Evolutionary conservation across 192 early-diverging fungal species (phyloP), one percentile per base, ranked within the genome.

Genomic region (Gaertneriomyces sp.): DNA sequence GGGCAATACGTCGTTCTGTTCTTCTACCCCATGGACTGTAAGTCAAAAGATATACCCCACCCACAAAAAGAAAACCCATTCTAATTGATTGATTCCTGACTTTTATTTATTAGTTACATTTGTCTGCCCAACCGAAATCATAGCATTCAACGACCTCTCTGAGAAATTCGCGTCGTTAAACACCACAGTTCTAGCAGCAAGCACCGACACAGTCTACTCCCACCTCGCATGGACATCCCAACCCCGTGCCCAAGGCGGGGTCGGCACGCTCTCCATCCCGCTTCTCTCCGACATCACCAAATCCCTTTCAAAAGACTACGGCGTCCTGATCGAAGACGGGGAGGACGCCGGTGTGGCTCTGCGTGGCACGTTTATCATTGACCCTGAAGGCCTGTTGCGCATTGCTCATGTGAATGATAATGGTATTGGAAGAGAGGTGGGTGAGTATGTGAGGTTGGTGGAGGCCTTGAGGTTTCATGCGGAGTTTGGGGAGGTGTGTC

Each of bases 391-490:
- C 70, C 91, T 87, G 52, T 81, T 98, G 66, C 90, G 92, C 61
- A 85, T 90, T 69, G 85, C 90, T 78, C 90, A 85, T 74, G 85
- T 94, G 80, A 93, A 98, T 79, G 95, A 95, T 73, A 72, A 85
- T 61, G 89, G 89, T 42, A 88, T 93, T 45, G 92, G 92, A 56
- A 88, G 92, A 67, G 84, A 79, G 46, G 88, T 93, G 57, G 89
- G 92, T 76, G 90, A 93, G 83, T 79, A 84, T 33, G 70, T 95
- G 56, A 88, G 95, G 75, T 79, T 95, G 10, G 76, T 97, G 61
- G 88, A 94, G 81, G 95, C 95, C n/a, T 80, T 97, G 74, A 85
- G 91, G 80, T 97, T 91, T 86, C 88, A 87, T 70, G 95, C 93
- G 64, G 82, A 92, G 81, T 33, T 33, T 46, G 42, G 16, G 8